phyloP scores from a whole-genome alignment of 306 rosid species.

The Acacia melanoxylon region DNA sequence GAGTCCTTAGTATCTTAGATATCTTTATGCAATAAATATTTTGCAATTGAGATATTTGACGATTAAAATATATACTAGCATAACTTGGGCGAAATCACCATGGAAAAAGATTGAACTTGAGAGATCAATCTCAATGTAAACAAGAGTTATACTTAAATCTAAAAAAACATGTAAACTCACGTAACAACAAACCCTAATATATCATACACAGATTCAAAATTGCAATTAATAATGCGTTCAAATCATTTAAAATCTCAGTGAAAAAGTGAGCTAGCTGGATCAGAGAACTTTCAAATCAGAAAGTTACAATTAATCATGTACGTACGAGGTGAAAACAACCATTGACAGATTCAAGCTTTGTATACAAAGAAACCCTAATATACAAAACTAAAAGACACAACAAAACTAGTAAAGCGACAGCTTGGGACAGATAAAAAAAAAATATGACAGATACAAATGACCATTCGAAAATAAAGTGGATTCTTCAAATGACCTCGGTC shows the following conservation, averaged over 20 bases:
- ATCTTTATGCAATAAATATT: not conserved
- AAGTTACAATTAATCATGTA: not conserved
- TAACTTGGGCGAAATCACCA: not conserved
- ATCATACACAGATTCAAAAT: not conserved
- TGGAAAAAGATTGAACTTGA: no score
- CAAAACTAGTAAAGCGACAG: not conserved
- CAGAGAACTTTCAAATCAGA: not conserved
- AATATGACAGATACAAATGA: conserved; percentile 21
- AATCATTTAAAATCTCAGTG: not conserved
- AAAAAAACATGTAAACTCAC: no score
- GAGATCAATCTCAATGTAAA: no score
- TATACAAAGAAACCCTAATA: not conserved
- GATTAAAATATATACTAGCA: not conserved
- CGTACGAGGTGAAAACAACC: not conserved
- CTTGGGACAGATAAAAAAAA: not conserved
- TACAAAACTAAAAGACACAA: not conserved
- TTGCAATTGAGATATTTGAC: not conserved
- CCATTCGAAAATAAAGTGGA: conserved; percentile 11
- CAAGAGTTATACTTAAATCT: no score
- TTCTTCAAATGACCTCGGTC: not conserved
- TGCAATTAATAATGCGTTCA: not conserved
- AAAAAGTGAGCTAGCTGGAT: not conserved
- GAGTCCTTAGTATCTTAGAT: no score
- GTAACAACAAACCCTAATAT: no score
- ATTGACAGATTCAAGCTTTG: not conserved